Percentiles rank a stretch among this genome's conserved stretches.
phyloP scores from a whole-genome alignment of 2,329 filamentous ascomycete species.

The Nemania abortiva region DNA sequence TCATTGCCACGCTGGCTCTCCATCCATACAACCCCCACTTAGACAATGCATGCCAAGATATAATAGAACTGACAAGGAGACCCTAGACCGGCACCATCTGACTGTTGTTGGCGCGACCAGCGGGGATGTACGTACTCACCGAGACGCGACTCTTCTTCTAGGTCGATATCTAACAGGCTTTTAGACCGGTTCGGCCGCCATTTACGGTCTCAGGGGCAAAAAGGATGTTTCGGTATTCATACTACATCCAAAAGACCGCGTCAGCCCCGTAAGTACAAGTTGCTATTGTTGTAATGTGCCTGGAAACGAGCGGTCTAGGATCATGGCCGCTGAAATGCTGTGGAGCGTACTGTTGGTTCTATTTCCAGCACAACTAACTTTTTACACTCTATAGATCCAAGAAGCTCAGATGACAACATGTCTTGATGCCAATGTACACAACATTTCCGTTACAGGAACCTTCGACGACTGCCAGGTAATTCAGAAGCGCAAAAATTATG shows the following conservation, averaged over 20 bases:
- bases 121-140: constrained; percentile 65
- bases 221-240: constrained; percentile 98
- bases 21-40: not conserved
- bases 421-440: constrained; percentile 90
- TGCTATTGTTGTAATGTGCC: not conserved
- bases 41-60: not conserved
- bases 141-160: not conserved
- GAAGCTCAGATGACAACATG: constrained; percentile 98
- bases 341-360: not conserved
- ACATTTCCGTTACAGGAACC: constrained; percentile 87
- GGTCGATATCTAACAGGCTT: constrained; percentile 19
- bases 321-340: not conserved
- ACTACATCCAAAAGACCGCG: constrained; percentile 88
- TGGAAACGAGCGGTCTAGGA: not conserved
- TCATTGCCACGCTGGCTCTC: not conserved
- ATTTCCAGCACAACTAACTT: not conserved
- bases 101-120: constrained; percentile 89
- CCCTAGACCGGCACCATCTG: constrained; percentile 78
- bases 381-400: constrained; percentile 69
- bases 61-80: constrained; percentile 8
- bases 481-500: not conserved
- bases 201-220: constrained; percentile 94
- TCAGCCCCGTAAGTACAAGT: constrained; percentile 66
- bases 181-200: constrained; percentile 88
- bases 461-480: constrained; percentile 89